Evolutionary conservation across 2,329 filamentous ascomycete species (phyloP).

Genomic region (Didymella glomerata): DNA sequence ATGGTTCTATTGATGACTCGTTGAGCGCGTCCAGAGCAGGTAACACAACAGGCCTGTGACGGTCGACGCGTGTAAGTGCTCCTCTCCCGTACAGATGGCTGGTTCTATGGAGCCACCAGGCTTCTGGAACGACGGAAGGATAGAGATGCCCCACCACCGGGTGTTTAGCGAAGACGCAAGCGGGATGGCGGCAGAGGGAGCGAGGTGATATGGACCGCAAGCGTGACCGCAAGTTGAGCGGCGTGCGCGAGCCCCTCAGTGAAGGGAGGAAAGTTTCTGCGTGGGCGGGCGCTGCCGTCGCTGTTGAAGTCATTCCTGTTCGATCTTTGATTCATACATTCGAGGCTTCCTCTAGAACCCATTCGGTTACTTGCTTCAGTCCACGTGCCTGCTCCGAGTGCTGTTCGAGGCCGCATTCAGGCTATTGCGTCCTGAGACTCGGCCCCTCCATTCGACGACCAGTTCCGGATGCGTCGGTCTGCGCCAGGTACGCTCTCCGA

Average conservation of each 20-base stretch:
- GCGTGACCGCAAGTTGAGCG: constrained; percentile 15
- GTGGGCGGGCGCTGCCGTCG: background rate
- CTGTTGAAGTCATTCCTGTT: too few species aligned
- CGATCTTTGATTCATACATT: background rate
- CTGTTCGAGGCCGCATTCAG: background rate
- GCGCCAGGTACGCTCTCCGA: constrained; percentile 36
- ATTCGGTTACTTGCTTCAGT: background rate
- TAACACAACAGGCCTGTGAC: background rate
- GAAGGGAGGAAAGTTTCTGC: constrained; percentile 16
- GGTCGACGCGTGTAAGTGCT: background rate
- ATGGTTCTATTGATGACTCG: too few species aligned
- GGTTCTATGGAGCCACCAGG: background rate
- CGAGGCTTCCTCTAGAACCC: background rate
- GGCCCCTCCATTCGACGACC: constrained; percentile 28
- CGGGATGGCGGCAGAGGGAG: background rate
- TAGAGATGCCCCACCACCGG: background rate
- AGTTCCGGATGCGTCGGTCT: constrained; percentile 44
- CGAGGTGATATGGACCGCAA: constrained; percentile 8
- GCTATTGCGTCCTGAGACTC: constrained; percentile 27
- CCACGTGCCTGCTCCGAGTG: too few species aligned
- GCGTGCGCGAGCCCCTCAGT: constrained; percentile 23
- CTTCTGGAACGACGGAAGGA: constrained; percentile 17
- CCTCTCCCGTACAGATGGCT: background rate
- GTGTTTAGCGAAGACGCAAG: background rate
- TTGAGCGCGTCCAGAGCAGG: too few species aligned